A percentile compares a stretch with the other conserved stretches of the same genome.
Conservation (phyloP, 306 rosid genomes). For the Abrus pulchellus region DNA sequence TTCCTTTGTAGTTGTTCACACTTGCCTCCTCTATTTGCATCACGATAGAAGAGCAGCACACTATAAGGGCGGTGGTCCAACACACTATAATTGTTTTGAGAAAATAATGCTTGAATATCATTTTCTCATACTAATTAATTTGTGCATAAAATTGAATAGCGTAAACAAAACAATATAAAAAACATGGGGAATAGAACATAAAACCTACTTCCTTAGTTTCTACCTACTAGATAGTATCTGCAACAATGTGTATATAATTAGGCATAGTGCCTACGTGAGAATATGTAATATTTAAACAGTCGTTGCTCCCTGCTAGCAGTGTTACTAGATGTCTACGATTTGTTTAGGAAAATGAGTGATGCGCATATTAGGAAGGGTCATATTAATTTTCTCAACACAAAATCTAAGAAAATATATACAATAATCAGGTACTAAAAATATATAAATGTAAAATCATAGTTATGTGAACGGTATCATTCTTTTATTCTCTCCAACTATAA, state of each 20-base stretch:
- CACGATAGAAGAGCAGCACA: no score
- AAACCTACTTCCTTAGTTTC: neutral
- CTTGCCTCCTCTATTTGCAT: no score
- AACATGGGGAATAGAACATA: neutral
- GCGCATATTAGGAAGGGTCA: neutral
- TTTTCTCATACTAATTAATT: neutral
- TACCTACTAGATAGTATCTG: neutral
- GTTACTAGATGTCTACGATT: neutral
- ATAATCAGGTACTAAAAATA: neutral
- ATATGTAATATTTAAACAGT: conserved; percentile 12
- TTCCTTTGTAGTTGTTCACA: no score
- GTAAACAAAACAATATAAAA: neutral
- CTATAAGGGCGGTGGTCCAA: no score
- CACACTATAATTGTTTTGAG: neutral
- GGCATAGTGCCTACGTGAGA: neutral
- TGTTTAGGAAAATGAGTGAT: neutral
- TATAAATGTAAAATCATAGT: neutral
- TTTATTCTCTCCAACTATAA: neutral
- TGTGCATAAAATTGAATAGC: neutral
- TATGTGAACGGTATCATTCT: neutral
- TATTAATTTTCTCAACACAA: neutral
- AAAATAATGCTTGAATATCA: neutral
- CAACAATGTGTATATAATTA: conserved; percentile 13
- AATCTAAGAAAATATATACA: neutral
- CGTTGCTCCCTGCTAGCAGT: neutral